These are phyloP conservation scores for Ambrosia hybrid DNA, from an alignment of 140 eudicot species.

Conservation along the genomic window DNA sequence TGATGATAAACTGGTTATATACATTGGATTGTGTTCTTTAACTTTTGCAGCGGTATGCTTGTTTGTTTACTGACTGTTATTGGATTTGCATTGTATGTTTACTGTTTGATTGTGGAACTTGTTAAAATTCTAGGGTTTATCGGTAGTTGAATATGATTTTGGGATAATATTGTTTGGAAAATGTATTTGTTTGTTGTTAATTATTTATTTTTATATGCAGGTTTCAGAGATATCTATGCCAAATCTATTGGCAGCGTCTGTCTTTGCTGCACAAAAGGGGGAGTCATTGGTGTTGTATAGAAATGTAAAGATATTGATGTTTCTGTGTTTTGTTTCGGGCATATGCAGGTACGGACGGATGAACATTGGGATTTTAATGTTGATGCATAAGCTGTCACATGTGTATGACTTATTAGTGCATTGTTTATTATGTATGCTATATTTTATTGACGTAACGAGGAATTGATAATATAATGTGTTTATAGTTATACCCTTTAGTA, in stretches of 20 bases:
- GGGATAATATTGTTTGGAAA: not conserved
- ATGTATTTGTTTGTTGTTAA: not conserved
- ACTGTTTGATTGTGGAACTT: not conserved
- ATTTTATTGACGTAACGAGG: not conserved
- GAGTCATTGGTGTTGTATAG: conserved; percentile 40
- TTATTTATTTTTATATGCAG: conserved; percentile 32
- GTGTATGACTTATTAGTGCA: too few species aligned
- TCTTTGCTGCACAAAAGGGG: conserved; percentile 68
- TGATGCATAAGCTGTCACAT: too few species aligned
- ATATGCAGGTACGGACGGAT: conserved; percentile 56
- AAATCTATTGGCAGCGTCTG: conserved; percentile 47
- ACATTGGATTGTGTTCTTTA: conserved; percentile 49
- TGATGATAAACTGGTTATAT: conserved; percentile 44
- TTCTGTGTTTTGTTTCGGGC: conserved; percentile 62
- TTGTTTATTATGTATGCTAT: not conserved
- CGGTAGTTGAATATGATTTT: conserved; percentile 1
- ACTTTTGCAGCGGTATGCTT: conserved; percentile 57
- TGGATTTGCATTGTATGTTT: not conserved
- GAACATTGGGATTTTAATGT: not conserved
- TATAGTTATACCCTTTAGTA: not conserved
- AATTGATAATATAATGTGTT: not conserved
- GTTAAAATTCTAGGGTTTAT: not conserved
- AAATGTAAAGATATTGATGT: conserved; percentile 41
- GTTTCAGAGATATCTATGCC: conserved; percentile 67
- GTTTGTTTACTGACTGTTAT: conserved; percentile 4